These are phyloP conservation scores for Geoglossum cookeanum DNA, from an alignment of 2,329 filamentous ascomycete species.

Conservation along the genomic window DNA sequence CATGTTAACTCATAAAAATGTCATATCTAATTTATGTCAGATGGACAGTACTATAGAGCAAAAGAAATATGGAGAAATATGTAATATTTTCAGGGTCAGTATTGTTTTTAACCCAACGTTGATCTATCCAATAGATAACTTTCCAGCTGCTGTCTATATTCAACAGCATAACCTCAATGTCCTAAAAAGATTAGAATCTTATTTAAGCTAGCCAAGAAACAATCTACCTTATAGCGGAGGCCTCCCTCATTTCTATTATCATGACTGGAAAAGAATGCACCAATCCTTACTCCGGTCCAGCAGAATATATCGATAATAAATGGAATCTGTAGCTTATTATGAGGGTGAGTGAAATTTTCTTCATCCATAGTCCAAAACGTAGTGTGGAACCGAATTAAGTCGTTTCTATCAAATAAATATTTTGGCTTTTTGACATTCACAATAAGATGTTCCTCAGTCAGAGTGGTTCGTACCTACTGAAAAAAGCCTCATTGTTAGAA, in stretches of 20 bases:
- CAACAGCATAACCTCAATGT: neutral
- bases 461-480: neutral
- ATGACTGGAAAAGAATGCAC: neutral
- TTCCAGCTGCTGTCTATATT: neutral
- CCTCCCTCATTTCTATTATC: neutral
- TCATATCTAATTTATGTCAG: neutral
- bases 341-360: neutral
- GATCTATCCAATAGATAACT: neutral
- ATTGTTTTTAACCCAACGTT: neutral
- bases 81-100: neutral
- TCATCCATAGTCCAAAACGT: neutral
- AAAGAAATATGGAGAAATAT: neutral
- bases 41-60: neutral
- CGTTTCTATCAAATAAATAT: neutral
- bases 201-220: neutral
- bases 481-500: neutral
- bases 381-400: neutral
- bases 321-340: neutral
- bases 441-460: neutral
- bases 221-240: neutral
- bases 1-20: constrained; percentile 3
- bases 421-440: neutral
- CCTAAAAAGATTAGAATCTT: neutral
- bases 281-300: neutral
- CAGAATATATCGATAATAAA: neutral